Evolutionary conservation across 768 basidiomycete species (phyloP).

Genomic region (Panaeolus cyanescens): DNA sequence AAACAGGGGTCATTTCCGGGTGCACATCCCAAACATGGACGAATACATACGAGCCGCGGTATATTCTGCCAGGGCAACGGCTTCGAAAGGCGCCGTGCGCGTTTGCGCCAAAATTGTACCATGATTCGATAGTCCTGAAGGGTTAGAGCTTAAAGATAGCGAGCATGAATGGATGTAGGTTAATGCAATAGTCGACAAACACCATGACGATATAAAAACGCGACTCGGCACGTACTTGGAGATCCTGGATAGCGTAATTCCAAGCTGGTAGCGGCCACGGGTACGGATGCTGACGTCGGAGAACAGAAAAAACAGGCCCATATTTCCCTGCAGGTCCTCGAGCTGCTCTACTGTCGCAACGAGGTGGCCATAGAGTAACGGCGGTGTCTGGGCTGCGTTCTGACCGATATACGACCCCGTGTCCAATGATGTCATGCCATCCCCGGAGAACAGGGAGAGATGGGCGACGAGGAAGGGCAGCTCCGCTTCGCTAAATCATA

Average conservation of each 20-base stretch:
- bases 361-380: constrained; percentile 81
- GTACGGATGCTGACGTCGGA: constrained; percentile 87
- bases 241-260: constrained; percentile 71
- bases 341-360: constrained; percentile 82
- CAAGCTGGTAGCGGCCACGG: constrained; percentile 75
- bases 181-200: neutral
- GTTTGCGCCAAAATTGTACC: constrained; percentile 71
- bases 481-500: constrained; percentile 72
- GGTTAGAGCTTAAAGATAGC: constrained; percentile 36
- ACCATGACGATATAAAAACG: constrained; percentile 7
- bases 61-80: constrained; percentile 72
- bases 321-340: constrained; percentile 77
- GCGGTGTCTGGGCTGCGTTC: constrained; percentile 49
- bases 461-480: constrained; percentile 88
- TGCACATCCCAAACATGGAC: constrained; percentile 4
- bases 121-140: constrained; percentile 55
- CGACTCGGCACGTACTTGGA: constrained; percentile 58
- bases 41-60: constrained; percentile 71
- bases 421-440: constrained; percentile 65
- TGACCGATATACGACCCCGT: constrained; percentile 59
- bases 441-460: constrained; percentile 71
- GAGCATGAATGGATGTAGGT: constrained; percentile 2
- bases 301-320: constrained; percentile 87
- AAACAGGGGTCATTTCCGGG: constrained; percentile 11
- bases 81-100: constrained; percentile 78